Percentiles rank a stretch among this genome's conserved stretches.
These are phyloP conservation scores for Auxenochlorella protothecoides DNA, from an alignment of 139 green algal genomes.

Conservation along the genomic window DNA sequence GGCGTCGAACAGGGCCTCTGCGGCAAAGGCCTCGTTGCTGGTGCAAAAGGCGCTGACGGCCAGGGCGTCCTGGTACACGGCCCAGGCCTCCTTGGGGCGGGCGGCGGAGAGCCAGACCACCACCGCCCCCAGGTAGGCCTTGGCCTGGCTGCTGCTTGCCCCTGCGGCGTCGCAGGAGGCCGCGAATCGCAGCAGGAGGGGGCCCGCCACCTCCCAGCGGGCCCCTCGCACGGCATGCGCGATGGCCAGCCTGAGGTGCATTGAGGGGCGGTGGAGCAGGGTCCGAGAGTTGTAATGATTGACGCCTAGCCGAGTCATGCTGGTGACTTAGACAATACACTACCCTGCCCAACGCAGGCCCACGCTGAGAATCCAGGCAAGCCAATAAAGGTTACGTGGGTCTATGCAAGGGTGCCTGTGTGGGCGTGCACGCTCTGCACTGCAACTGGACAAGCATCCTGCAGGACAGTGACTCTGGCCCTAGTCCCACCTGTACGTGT, in stretches of 20 bases:
- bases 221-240: constrained; percentile 17
- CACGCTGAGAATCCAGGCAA: no score
- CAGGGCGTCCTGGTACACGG: constrained; percentile 52
- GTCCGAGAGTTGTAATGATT: constrained; percentile 1
- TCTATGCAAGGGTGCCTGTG: no score
- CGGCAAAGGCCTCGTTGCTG: constrained; percentile 61
- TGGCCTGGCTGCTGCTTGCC: constrained; percentile 35
- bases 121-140: constrained; percentile 58
- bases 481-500: constrained; percentile 29
- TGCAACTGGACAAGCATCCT: no score
- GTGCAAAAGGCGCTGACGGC: constrained; percentile 44
- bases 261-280: neutral
- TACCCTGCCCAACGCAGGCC: no score
- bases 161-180: constrained; percentile 27
- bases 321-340: no score
- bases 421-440: no score
- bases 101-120: constrained; percentile 52
- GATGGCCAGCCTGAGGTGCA: constrained; percentile 9
- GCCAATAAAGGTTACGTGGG: no score
- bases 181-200: constrained; percentile 51
- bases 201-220: constrained; percentile 37
- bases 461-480: no score
- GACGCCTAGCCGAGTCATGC: neutral
- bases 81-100: constrained; percentile 44
- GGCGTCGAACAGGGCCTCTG: constrained; percentile 59